Percentiles rank a stretch among this genome's conserved stretches.
phyloP scores from a whole-genome alignment of 1,139 yeast genomes.

The Yamadazyma dushanensis region DNA sequence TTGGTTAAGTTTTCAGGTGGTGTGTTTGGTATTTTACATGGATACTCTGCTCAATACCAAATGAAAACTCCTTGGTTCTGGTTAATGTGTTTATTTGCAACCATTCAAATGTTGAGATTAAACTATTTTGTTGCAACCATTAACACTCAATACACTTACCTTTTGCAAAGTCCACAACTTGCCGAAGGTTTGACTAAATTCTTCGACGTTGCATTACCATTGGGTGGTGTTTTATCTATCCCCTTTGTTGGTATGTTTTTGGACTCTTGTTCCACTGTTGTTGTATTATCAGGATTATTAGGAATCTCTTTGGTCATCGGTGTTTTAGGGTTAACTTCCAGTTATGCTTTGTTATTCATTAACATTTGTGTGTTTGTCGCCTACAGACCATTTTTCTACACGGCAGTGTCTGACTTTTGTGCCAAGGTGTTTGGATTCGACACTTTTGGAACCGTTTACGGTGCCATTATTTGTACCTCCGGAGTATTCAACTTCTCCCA shows the following conservation, averaged over 20 bases:
- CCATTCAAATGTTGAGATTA: constrained; percentile 45
- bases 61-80: constrained; percentile 44
- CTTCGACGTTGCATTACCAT: constrained; percentile 47
- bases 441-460: constrained; percentile 49
- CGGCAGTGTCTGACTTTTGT: constrained; percentile 45
- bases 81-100: constrained; percentile 39
- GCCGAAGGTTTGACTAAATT: constrained; percentile 36
- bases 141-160: constrained; percentile 43
- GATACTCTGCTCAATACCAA: constrained; percentile 42
- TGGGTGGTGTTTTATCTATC: constrained; percentile 44
- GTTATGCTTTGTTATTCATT: constrained; percentile 29
- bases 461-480: constrained; percentile 42
- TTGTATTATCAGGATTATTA: constrained; percentile 31
- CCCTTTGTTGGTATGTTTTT: constrained; percentile 45
- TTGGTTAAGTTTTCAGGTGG: constrained; percentile 39
- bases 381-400: constrained; percentile 47
- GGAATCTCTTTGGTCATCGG: constrained; percentile 36
- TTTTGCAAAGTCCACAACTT: constrained; percentile 27
- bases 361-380: constrained; percentile 41
- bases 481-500: constrained; percentile 43
- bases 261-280: constrained; percentile 37
- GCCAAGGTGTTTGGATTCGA: constrained; percentile 52
- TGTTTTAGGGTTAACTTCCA: constrained; percentile 35
- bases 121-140: constrained; percentile 50
- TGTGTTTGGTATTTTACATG: constrained; percentile 45